phyloP scores from a whole-genome alignment of 2,329 filamentous ascomycete genomes.

The Cercospora citrullina region DNA sequence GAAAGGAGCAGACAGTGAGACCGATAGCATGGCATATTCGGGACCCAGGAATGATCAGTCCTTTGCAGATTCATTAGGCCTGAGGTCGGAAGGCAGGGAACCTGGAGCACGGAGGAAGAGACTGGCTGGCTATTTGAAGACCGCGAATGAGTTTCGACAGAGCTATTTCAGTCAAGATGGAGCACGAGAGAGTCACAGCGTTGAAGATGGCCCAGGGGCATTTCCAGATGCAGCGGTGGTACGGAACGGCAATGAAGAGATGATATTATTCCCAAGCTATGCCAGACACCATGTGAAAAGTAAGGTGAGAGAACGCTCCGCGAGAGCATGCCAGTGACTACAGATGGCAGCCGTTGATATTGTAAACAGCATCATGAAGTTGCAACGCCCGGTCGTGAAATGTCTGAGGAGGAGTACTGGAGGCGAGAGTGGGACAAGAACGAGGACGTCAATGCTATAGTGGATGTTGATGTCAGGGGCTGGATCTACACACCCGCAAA shows the following conservation, averaged over 20 bases:
- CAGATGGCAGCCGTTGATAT: slow-evolving; percentile 2
- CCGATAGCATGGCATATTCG: slow-evolving; percentile 38
- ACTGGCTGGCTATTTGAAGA: slow-evolving; percentile 70
- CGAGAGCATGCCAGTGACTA: neutral
- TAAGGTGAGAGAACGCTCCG: slow-evolving; percentile 38
- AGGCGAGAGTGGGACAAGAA: slow-evolving; percentile 73
- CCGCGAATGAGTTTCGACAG: slow-evolving; percentile 70
- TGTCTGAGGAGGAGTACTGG: slow-evolving; percentile 63
- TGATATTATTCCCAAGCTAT: slow-evolving; percentile 95
- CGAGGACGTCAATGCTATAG: slow-evolving; percentile 79
- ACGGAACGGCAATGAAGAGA: slow-evolving; percentile 78
- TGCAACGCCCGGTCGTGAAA: slow-evolving; percentile 25
- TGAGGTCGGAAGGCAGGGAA: slow-evolving; percentile 51
- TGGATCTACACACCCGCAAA: slow-evolving; percentile 90
- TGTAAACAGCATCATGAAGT: slow-evolving; percentile 17
- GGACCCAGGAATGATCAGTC: slow-evolving; percentile 27
- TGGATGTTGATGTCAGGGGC: slow-evolving; percentile 91
- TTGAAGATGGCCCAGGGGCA: slow-evolving; percentile 51
- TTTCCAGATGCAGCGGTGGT: slow-evolving; percentile 86
- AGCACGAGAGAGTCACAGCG: slow-evolving; percentile 28
- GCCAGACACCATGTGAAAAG: slow-evolving; percentile 68
- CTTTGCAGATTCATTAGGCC: slow-evolving; percentile 40
- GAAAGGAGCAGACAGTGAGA: neutral
- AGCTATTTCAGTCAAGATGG: slow-evolving; percentile 53
- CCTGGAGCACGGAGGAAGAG: slow-evolving; percentile 74